Base-by-base conservation (phyloP, 2,329 filamentous ascomycete genomes). In the Pseudocercospora cruenta region DNA sequence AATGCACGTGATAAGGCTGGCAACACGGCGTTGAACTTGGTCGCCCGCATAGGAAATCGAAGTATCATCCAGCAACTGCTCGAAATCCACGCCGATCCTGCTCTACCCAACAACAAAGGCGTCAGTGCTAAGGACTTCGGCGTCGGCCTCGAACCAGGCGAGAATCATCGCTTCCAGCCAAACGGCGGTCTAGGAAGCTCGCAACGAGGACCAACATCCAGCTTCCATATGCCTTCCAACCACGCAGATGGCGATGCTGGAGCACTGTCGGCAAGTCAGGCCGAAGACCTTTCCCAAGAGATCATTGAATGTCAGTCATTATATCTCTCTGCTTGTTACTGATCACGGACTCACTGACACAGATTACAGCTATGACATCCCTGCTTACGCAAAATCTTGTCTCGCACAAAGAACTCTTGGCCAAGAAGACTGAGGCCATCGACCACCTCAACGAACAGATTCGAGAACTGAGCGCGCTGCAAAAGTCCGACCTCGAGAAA, bases 61-160 rank as follows among this genome's bases (percentile, higher is more conserved):
- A 96, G 93, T 73, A 97, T 99, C 73, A 96, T 98, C 65, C 94
- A 93, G n/a, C 95, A 99, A 77, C 84, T 99, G 33, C 84, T 98
- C 10, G 95, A 99, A 79, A 94, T 99, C 51, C 93, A 94, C 64
- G 95, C 95, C 1, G 93, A 98, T 78, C 91, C 93, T n/a, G 88
- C 90, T 61, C 94, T 98, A 74, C 87, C 93, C 5, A 99, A 99
- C 74, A 89, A 93, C 58, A 94, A 94, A 53, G 94, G 94, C 21
- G 84, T 98, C 12, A 87, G 92, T 45, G 94, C 95, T 0, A 85
- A 93, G n/a, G 95, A 98, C 77, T 99, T 99, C 81, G 94, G 94
- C 8, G 92, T 98, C 28, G 93, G 93, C 4, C 87, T 88, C 9
- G 90, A 92, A 59, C 81, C 83, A 69, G 82, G 85, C 43, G 75